Base-by-base conservation (phyloP, 2,329 filamentous ascomycete species). In the Stemphylium beticola region DNA sequence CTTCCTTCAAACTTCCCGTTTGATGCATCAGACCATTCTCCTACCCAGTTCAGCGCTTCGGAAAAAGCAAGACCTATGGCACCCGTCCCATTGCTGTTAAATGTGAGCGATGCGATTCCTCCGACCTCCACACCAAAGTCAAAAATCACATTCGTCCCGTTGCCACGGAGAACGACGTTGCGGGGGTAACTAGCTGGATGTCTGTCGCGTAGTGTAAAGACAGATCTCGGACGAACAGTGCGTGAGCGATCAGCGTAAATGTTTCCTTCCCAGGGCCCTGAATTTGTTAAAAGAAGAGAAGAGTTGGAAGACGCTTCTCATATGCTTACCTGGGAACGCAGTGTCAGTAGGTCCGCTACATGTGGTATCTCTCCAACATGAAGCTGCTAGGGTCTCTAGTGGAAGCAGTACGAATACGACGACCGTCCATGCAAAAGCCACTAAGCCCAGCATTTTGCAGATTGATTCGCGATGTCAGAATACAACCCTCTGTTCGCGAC, bases 61-160 rank as follows among this genome's bases (percentile, higher is more conserved):
- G 73, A 74, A 51, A 79, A 78, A 5, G 76, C 76, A 6, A 78
- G 65, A 4, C 76, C 75, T 12, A 79, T 58, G 4, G 62, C 59
- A 14, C 74, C 75, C 6, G 60, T 22, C 2, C 76, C 75, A 10
- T 74, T 75, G 4, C 78, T 71, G 3, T 72, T 74, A 61, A 84
- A 87, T 9, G 77, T 69, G n/a, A 87, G 61, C 3, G 78, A 79
- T 4, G 82, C 72, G 50, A 85, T 79, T 4, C 84, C 84, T 33
- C 83, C 84, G 4, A 86, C 82, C 64, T 86, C 82, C 20, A 79
- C 74, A 4, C 83, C 83, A 64, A 87, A 87, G 67, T 87, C 84
- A 52, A 85, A 83, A 1, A 85, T 79, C 2, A 84, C 67, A n/a
- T 77, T 75, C 3, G 81, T 83, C 10, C 80, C 82, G 62, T 85